Percentiles rank a stretch among this genome's conserved stretches.
Evolutionary conservation across 139 green algal species (phyloP).

Genomic region (Asterochloris sp.): DNA sequence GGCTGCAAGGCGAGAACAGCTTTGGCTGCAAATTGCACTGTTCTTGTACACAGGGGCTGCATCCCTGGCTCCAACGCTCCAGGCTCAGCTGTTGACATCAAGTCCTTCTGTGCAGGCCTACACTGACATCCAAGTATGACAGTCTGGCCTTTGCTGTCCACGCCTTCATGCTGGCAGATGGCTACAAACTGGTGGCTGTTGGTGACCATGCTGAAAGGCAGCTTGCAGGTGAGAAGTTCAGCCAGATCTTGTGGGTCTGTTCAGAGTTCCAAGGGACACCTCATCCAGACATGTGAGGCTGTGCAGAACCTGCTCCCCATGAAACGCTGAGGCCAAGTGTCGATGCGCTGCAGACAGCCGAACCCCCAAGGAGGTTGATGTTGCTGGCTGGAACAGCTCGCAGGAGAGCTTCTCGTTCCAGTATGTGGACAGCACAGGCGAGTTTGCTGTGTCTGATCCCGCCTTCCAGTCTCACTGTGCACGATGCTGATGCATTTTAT

Average conservation of each 20-base stretch:
- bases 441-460: too few species aligned
- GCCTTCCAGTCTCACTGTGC: too few species aligned
- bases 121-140: conserved; percentile 15
- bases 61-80: neutral
- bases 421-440: conserved; percentile 29
- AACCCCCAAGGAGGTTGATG: conserved; percentile 1
- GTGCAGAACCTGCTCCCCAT: too few species aligned
- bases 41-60: neutral
- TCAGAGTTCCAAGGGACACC: too few species aligned
- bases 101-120: conserved; percentile 6
- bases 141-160: conserved; percentile 41
- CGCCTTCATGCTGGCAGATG: conserved; percentile 36
- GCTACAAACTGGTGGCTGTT: conserved; percentile 51
- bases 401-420: conserved; percentile 28
- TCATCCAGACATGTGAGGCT: too few species aligned
- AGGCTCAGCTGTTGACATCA: neutral
- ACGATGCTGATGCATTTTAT: too few species aligned
- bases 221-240: too few species aligned
- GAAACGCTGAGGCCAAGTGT: too few species aligned
- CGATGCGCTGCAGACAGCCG: neutral
- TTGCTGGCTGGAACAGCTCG: conserved; percentile 28
- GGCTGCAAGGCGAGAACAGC: neutral
- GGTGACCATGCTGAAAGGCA: conserved; percentile 36
- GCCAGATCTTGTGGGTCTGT: too few species aligned
- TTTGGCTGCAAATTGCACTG: neutral